These are phyloP conservation scores for Lachnellula cervina DNA, from an alignment of 2,329 filamentous ascomycete species.

Conservation along the genomic window DNA sequence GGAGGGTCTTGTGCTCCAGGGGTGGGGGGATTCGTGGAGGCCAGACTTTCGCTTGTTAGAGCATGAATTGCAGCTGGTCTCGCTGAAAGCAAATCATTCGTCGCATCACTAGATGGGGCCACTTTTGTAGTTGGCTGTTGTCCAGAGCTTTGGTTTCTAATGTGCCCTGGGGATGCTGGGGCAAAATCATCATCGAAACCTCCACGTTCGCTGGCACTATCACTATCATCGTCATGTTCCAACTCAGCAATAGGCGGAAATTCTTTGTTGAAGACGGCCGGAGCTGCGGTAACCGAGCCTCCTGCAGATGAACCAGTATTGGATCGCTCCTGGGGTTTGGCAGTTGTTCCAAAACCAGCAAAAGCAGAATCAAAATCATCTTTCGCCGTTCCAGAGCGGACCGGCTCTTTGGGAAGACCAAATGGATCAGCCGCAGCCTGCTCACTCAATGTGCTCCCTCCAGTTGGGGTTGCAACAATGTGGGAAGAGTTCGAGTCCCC, in stretches of 20 bases:
- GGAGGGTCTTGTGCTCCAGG: constrained; percentile 54
- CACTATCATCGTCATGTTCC: constrained; percentile 77
- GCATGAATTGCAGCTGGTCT: constrained; percentile 28
- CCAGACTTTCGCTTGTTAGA: constrained; percentile 19
- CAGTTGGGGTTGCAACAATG: constrained; percentile 44
- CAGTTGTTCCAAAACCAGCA: constrained; percentile 58
- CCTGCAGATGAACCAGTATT: constrained; percentile 35
- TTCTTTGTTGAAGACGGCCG: constrained; percentile 62
- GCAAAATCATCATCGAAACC: constrained; percentile 95
- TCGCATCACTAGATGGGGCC: constrained; percentile 25
- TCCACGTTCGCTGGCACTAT: constrained; percentile 70
- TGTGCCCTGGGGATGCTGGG: constrained; percentile 42
- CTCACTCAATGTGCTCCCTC: constrained; percentile 43
- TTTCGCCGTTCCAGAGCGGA: constrained; percentile 50
- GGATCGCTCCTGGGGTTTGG: constrained; percentile 47
- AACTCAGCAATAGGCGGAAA: constrained; percentile 93
- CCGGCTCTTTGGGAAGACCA: constrained; percentile 45
- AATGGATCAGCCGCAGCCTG: constrained; percentile 49
- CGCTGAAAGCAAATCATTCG: constrained; percentile 28
- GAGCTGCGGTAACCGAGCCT: constrained; percentile 41
- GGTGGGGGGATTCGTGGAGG: constrained; percentile 40
- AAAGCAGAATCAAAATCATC: constrained; percentile 84
- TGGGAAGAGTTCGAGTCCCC: constrained; percentile 39
- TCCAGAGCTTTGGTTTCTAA: constrained; percentile 23
- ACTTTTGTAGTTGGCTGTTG: constrained; percentile 20